Evolutionary conservation across 805 yeast species (phyloP).

Genomic region (Nakazawaea ernobii): DNA sequence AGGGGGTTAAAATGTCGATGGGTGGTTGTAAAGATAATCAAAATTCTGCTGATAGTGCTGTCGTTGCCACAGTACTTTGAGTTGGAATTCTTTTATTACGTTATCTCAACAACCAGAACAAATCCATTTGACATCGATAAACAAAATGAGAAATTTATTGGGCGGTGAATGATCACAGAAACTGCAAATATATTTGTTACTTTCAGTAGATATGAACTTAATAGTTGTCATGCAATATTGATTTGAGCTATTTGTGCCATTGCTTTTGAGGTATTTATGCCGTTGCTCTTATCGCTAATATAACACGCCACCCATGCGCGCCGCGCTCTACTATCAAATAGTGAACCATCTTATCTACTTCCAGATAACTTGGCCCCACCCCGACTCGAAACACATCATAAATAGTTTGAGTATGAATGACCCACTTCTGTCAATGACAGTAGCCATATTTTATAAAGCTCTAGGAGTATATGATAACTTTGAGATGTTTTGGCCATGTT

Average conservation of each 20-base stretch:
- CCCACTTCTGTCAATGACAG: no score
- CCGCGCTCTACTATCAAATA: no score
- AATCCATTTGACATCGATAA: constrained; percentile 61
- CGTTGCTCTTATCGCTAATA: no score
- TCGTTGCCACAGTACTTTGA: constrained; percentile 63
- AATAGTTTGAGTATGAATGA: no score
- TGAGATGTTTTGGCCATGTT: no score
- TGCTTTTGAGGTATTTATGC: no score
- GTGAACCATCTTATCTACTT: no score
- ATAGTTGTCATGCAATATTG: constrained; percentile 27
- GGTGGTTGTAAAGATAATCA: constrained; percentile 75
- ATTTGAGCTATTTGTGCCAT: neutral
- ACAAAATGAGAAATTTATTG: constrained; percentile 63
- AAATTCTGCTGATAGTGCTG: constrained; percentile 64
- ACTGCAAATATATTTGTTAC: constrained; percentile 77
- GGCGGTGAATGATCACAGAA: constrained; percentile 66
- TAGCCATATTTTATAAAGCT: no score
- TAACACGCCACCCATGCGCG: no score
- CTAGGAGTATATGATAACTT: no score
- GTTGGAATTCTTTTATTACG: constrained; percentile 64
- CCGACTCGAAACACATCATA: no score
- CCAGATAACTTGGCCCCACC: no score
- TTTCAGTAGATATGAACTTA: constrained; percentile 62
- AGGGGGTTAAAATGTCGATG: constrained; percentile 66
- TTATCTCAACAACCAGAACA: constrained; percentile 56